A percentile compares a stretch with the other conserved stretches of the same genome.
These are phyloP conservation scores for Balakata baccata DNA, from an alignment of 345 rosid species.

Conservation along the genomic window DNA sequence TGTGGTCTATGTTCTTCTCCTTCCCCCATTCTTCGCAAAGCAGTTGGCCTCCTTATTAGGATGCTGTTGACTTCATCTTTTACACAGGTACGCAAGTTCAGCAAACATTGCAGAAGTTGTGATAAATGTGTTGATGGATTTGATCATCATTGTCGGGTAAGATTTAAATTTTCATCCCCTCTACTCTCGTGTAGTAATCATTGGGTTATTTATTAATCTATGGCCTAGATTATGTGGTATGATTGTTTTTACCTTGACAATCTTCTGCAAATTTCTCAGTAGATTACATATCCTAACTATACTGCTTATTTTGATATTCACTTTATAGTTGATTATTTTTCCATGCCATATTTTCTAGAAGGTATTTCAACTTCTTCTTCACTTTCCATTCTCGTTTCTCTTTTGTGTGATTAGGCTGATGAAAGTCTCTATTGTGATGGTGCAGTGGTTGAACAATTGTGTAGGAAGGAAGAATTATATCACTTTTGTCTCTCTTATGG, in stretches of 20 bases:
- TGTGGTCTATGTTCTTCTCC: background rate
- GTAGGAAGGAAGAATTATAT: slow-evolving; percentile 87
- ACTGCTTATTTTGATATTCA: background rate
- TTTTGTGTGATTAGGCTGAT: background rate
- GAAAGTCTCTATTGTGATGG: slow-evolving; percentile 14
- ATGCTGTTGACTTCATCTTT: slow-evolving; percentile 4
- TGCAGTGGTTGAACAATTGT: slow-evolving; percentile 95
- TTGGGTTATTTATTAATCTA: background rate
- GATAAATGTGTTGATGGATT: slow-evolving; percentile 94
- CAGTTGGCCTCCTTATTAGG: background rate
- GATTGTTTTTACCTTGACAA: no score
- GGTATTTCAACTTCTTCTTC: background rate
- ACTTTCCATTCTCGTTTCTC: background rate
- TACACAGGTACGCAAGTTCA: slow-evolving; percentile 71
- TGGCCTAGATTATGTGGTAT: background rate
- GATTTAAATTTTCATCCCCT: slow-evolving; percentile 22
- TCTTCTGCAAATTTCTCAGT: no score
- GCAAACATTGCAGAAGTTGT: slow-evolving; percentile 98
- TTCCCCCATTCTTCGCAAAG: background rate
- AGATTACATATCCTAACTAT: no score
- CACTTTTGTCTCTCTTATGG: slow-evolving; percentile 88
- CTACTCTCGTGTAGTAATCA: background rate
- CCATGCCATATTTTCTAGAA: background rate
- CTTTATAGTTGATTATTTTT: background rate
- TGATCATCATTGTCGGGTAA: slow-evolving; percentile 97